Base-by-base conservation (phyloP, 208 protist genomes). In the Trypanosoma vivax region DNA sequence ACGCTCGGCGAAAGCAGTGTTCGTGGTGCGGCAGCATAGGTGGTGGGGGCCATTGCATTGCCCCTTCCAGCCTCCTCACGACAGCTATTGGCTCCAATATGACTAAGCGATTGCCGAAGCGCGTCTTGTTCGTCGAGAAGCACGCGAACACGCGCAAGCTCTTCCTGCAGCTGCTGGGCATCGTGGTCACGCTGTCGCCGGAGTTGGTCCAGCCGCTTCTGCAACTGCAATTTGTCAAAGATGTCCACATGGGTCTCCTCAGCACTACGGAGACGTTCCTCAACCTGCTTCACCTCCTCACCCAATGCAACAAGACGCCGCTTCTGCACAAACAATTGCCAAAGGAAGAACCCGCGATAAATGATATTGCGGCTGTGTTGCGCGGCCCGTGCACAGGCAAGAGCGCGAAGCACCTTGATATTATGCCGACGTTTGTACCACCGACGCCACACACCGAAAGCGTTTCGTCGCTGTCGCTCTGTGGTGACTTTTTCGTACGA, bases 211-310 rank as follows among this genome's bases (percentile, higher is more conserved):
- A 93, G 48, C 42, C 75, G 76, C 39, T 79, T 83, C 58, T 90
- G 81, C 21, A 90, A 61, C 50, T 90, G 79, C n/a, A 93, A 50
- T 47, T 80, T 83, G 25, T 93, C 86, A 48, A 93, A 90, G 13
- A 89, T 74, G 49, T 90, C 86, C 6, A 55, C 57, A 65, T 90
- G 60, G 3, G 70, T 69, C 3, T 67, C 61, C 50, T 93, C 82
- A 4, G 72, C 69, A 5, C 65, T 39, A 11, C 63, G 64, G 35
- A 93, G 64, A 14, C 71, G 33, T 19, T 34, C 16, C 35, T 83
- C 73, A 0, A 89, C 58, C 14, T 28, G 49, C 35, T 62, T 40
- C 6, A 88, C 67, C 34, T 73, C 68, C 53, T 35, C 33, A 4
- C 40, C 30, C n/a, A 64, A 54, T 28, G 38, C 49, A 2, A 35